These are phyloP conservation scores for Leccinum subtestaceum DNA, from an alignment of 768 basidiomycete genomes.

Conservation along the genomic window DNA sequence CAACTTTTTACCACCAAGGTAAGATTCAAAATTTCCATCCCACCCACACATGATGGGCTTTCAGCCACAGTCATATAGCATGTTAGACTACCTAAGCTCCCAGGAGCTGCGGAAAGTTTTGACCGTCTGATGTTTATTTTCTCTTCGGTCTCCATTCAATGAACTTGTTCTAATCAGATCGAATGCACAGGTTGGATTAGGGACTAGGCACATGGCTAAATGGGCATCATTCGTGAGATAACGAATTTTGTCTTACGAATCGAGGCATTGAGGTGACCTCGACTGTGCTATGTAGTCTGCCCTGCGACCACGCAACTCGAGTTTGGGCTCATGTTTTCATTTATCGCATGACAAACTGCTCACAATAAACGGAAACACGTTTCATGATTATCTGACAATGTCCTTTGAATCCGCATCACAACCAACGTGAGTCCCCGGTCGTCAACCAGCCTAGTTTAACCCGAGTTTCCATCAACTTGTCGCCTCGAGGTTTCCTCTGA, in stretches of 20 bases:
- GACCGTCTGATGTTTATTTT: constrained; percentile 1
- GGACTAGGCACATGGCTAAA: background rate
- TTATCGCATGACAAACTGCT: background rate
- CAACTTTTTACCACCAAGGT: background rate
- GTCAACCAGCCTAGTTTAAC: background rate
- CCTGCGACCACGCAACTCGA: background rate
- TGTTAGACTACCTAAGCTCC: constrained; percentile 32
- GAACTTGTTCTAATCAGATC: background rate
- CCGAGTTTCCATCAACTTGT: constrained; percentile 13
- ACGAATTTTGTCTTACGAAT: background rate
- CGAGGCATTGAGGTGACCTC: background rate
- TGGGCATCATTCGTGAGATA: background rate
- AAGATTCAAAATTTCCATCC: background rate
- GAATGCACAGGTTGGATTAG: background rate
- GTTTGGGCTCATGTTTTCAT: background rate
- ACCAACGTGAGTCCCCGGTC: background rate
- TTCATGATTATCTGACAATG: background rate
- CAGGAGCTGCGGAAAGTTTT: constrained; percentile 25
- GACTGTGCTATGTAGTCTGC: background rate
- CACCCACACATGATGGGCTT: constrained; percentile 12
- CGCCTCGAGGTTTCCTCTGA: constrained; percentile 27
- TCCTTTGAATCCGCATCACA: background rate
- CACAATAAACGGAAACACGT: background rate
- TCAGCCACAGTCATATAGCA: constrained; percentile 28
- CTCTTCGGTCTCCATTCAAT: background rate